Evolutionary conservation across 352 stramenopile genomes (phyloP), one percentile per base, ranked within the genome.

Genomic region (Blastocystis sp.): DNA sequence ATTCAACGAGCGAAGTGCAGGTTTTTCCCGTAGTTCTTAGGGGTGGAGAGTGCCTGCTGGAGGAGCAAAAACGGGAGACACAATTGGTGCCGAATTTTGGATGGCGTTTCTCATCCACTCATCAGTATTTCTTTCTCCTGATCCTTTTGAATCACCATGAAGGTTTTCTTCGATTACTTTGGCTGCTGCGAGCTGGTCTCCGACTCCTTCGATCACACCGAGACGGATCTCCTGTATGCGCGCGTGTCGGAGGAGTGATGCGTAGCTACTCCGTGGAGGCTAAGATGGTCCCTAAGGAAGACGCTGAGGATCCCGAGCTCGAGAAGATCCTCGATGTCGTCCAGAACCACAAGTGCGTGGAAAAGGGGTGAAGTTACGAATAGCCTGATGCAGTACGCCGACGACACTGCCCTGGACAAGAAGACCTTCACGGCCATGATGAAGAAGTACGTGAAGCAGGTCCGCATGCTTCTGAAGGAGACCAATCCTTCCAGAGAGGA

Each of bases 401-500:
- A 79, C 52, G 78, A 88, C 28, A 79, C 68, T 88, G 64, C 78
- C 76, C 62, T 88, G 64, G 78, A 88, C 24, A 88, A 88, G 78
- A 88, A 88, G 78, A 88, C 78, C 61, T 88, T 88, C 78, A 88
- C 78, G 59, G 64, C 78, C 52, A 76, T 88, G 64, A 88, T 88
- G 9, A 88, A 88, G 78, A 88, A 88, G 78, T 88, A 88, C 45
- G 78, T 88, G n/a, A 88, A 88, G 68, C 78, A 88, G 68, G 78
- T 88, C 45, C 78, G 78, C 68, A 79, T 76, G 68, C 57, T 65
- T 34, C 63, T 88, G 45, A 88, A 88, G 78, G 78, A 88, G 45
- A 88, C 42, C 45, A 88, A 88, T 3, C 78, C 78, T 71, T 34
- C 34, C 10, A 76, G 78, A 79, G 78, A 88, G 54, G 68, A 88